Evolutionary conservation across 495 filamentous ascomycete genomes (phyloP).

Genomic region (Penicillium roqueforti): DNA sequence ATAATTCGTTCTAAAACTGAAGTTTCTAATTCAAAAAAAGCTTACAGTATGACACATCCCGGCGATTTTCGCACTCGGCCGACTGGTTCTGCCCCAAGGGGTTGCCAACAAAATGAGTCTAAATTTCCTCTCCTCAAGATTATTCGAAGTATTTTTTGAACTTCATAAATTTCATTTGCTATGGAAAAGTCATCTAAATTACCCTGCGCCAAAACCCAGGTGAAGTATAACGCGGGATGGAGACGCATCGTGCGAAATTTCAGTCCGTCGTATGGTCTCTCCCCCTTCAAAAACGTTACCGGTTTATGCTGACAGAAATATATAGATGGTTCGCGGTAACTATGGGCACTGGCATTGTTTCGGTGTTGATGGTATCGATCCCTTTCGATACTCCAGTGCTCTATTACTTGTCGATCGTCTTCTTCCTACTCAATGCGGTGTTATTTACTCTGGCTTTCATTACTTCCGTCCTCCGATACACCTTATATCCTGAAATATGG

Average conservation of each 20-base stretch:
- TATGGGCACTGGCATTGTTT: slow-evolving; percentile 50
- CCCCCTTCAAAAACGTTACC: neutral
- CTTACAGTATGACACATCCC: no score
- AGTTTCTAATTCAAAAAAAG: no score
- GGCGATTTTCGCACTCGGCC: neutral
- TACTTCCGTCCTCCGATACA: slow-evolving; percentile 43
- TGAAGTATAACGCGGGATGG: slow-evolving; percentile 37
- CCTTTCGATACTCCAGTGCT: slow-evolving; percentile 39
- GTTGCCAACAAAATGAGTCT: neutral
- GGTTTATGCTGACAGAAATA: neutral
- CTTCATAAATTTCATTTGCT: neutral
- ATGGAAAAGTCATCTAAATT: neutral
- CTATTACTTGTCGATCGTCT: slow-evolving; percentile 35
- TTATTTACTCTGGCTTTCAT: slow-evolving; percentile 38
- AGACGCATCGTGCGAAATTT: slow-evolving; percentile 44
- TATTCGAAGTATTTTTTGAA: no score
- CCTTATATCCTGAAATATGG: slow-evolving; percentile 46
- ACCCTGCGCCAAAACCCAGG: neutral
- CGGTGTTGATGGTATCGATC: slow-evolving; percentile 40
- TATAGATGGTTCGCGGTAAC: slow-evolving; percentile 43
- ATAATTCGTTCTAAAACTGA: neutral
- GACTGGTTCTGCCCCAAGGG: neutral
- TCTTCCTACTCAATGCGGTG: slow-evolving; percentile 43
- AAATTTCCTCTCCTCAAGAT: neutral
- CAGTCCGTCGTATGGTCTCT: slow-evolving; percentile 41